Evolutionary conservation across 2,329 filamentous ascomycete species (phyloP).

Genomic region (Stromatinia cepivora): DNA sequence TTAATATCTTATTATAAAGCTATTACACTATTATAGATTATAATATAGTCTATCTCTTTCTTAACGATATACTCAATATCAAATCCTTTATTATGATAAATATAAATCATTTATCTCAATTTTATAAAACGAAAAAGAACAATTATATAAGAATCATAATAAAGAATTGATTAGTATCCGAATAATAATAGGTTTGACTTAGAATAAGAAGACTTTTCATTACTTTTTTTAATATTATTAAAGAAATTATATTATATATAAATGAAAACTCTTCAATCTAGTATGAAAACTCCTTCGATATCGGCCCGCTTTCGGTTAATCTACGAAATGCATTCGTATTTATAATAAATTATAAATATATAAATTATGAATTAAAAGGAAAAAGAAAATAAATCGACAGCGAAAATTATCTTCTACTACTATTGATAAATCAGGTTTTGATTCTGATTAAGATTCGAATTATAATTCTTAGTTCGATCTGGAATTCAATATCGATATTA

Average conservation of each 20-base stretch:
- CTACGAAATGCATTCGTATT: no score
- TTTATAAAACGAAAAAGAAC: neutral
- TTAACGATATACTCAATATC: neutral
- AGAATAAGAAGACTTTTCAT: no score
- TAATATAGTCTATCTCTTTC: neutral
- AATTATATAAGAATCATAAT: no score
- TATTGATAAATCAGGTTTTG: neutral
- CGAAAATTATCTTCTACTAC: neutral
- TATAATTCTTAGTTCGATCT: conserved; percentile 17
- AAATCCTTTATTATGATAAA: neutral
- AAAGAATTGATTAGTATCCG: no score
- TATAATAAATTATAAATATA: conserved; percentile 9
- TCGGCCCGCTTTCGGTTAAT: no score
- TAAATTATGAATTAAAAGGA: conserved; percentile 16
- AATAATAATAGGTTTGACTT: no score
- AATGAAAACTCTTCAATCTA: no score
- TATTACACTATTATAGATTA: neutral
- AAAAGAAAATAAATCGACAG: conserved; percentile 14
- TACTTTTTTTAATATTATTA: no score
- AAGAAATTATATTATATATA: no score
- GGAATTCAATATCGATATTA: conserved; percentile 25
- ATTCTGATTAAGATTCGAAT: neutral
- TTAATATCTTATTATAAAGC: neutral
- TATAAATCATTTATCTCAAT: neutral
- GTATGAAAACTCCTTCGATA: no score